Base-by-base conservation (phyloP, 2,329 filamentous ascomycete species). In the Fusarium udum region DNA sequence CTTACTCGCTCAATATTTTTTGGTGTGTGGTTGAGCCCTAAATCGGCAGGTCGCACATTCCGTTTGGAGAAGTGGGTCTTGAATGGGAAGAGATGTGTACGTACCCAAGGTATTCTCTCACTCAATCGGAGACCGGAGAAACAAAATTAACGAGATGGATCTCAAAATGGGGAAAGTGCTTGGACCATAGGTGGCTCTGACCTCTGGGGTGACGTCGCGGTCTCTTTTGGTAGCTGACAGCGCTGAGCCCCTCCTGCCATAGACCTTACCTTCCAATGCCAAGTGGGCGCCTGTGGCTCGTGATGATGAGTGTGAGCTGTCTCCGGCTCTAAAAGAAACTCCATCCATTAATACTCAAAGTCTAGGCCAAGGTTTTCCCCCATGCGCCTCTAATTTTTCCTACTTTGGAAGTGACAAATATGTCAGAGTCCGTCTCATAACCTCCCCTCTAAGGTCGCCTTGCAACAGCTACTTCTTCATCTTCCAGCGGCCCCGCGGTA, bases 11-110 rank as follows among this genome's bases (percentile, higher is more conserved):
- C 71, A 69, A 78, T 79, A 78, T 79, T 80, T 79, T 79, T 74
- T 73, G 76, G 69, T 80, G 78, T 79, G 78, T 68, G 78, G 78
- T 80, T 80, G 78, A 80, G 78, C 78, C 78, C 78, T 80, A 80
- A 80, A 75, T 66, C 66, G 59, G 59, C 69, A 69, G 61, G 58
- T 55, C 61, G 46, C 61, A 67, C 69, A 65, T 69, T 59, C 49
- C 34, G 20, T 32, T 39, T 37, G 52, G 49, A 40, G 61, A 64
- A 53, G 64, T 62, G 67, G 67, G 32, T 9, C 57, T 43, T 16
- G 15, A 16, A 22, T 28, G 15, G 24, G 26, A 48, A 20, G 45
- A 48, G 18, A 48, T 48, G 20, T 22, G 20, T 31, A 22, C 24
- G 7, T 26, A 26, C 16, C 10, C n/a, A n/a, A n/a, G n/a, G n/a